A percentile compares a stretch with the other conserved stretches of the same genome.
Conservation (phyloP, 2,329 filamentous ascomycete genomes). For the Cercospora beticola region DNA sequence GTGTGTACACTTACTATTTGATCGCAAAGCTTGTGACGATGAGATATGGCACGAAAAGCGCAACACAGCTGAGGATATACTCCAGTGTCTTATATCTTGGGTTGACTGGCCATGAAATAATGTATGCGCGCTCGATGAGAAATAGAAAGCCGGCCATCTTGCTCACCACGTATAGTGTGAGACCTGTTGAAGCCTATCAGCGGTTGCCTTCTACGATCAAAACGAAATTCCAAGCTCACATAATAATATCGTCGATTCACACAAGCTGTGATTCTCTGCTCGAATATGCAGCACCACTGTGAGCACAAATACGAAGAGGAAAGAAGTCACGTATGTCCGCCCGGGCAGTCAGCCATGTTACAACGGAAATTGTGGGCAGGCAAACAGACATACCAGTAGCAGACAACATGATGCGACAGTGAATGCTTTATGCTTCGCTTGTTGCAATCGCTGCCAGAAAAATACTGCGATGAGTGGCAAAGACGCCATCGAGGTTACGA, state of each 20-base stretch:
- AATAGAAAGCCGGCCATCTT: conserved; percentile 22
- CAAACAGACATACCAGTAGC: conserved; percentile 13
- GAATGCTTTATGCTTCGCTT: conserved; percentile 14
- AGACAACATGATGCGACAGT: conserved; percentile 22
- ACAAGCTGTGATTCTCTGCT: conserved; percentile 11
- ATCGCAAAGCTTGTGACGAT: conserved; percentile 18
- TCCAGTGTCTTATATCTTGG: conserved; percentile 22
- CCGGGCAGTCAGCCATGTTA: not conserved
- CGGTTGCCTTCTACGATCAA: not conserved
- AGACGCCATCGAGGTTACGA: conserved; percentile 13
- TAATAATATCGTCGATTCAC: conserved; percentile 20
- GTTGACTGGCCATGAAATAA: conserved; percentile 25
- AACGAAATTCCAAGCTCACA: conserved; percentile 8
- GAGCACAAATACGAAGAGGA: conserved; percentile 25
- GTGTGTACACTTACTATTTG: conserved; percentile 15
- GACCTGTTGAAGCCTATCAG: conserved; percentile 10
- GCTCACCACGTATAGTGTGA: conserved; percentile 23
- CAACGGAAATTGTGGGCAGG: too few relatives aligned
- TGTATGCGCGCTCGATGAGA: conserved; percentile 28
- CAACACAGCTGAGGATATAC: conserved; percentile 22
- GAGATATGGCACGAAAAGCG: conserved; percentile 21
- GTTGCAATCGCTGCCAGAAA: conserved; percentile 16
- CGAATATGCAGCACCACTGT: conserved; percentile 24
- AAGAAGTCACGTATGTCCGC: conserved; percentile 22
- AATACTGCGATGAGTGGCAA: conserved; percentile 21